A percentile compares a stretch with the other conserved stretches of the same genome.
Conservation (phyloP, 768 basidiomycete genomes). For the Mrakia hoshinonis region DNA sequence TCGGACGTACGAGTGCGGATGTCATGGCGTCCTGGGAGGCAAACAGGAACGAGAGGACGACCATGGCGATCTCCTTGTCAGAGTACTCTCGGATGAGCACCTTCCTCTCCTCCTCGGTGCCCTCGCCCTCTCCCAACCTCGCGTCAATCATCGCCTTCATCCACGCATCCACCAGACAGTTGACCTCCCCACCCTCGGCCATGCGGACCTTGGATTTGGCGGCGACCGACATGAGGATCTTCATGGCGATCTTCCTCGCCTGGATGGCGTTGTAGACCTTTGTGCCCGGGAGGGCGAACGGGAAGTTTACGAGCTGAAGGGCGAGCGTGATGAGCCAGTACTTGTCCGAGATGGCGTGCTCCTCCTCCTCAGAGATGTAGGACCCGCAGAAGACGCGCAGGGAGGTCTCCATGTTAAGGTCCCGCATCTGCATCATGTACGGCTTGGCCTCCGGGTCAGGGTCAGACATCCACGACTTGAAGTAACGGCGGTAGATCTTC, state of each 20-base stretch:
- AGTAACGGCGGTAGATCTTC: conserved; percentile 63
- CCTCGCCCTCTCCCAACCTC: conserved; percentile 32
- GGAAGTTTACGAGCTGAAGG: conserved; percentile 98
- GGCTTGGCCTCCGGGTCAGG: conserved; percentile 46
- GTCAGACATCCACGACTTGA: conserved; percentile 61
- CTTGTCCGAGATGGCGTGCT: conserved; percentile 73
- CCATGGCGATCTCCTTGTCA: conserved; percentile 93
- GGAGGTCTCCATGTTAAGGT: conserved; percentile 94
- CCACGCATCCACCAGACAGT: conserved; percentile 93
- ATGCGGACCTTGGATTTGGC: conserved; percentile 69
- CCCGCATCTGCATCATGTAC: conserved; percentile 77
- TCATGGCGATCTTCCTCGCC: conserved; percentile 73
- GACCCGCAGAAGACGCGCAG: conserved; percentile 89
- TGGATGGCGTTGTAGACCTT: conserved; percentile 91
- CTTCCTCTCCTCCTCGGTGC: conserved; percentile 56
- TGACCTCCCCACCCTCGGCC: conserved; percentile 63
- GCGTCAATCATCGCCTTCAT: conserved; percentile 61
- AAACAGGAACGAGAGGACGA: conserved; percentile 79
- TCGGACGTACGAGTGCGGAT: conserved; percentile 55
- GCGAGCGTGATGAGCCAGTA: conserved; percentile 95
- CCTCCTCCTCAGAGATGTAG: conserved; percentile 73
- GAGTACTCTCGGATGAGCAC: conserved; percentile 58
- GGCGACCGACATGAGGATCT: conserved; percentile 61
- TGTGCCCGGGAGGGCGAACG: conserved; percentile 85
- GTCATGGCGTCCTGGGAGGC: conserved; percentile 98